These are phyloP conservation scores for Ascochyta pisi DNA, from an alignment of 2,329 filamentous ascomycete genomes.

Conservation along the genomic window DNA sequence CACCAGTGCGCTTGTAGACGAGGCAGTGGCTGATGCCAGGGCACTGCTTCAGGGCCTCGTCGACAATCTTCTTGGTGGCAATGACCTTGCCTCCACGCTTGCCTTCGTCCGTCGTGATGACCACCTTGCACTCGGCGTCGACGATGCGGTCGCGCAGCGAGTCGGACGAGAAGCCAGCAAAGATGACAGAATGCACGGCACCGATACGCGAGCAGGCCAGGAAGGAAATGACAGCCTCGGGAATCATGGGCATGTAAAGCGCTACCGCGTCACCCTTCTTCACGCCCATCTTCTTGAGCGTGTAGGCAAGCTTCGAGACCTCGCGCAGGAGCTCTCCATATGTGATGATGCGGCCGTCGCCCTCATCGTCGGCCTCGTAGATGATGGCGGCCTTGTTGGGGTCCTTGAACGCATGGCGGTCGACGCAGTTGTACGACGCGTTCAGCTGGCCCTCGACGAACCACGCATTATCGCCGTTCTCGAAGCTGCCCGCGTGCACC, in stretches of 20 bases:
- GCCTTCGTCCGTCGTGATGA: constrained; percentile 97
- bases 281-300: constrained; percentile 93
- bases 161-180: constrained; percentile 96
- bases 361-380: constrained; percentile 94
- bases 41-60: constrained; percentile 96
- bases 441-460: constrained; percentile 94
- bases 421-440: constrained; percentile 96
- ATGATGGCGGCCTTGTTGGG: constrained; percentile 95
- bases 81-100: constrained; percentile 98
- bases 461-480: constrained; percentile 87
- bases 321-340: constrained; percentile 93
- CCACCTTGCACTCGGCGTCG: constrained; percentile 87
- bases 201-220: constrained; percentile 91
- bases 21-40: constrained; percentile 84
- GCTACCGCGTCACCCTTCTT: constrained; percentile 97
- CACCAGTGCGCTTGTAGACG: constrained; percentile 93
- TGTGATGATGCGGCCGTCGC: constrained; percentile 85
- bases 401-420: constrained; percentile 94
- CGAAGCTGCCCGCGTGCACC: constrained; percentile 77
- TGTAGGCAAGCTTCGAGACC: constrained; percentile 85
- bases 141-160: constrained; percentile 94
- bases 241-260: constrained; percentile 98
- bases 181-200: constrained; percentile 95
- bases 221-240: constrained; percentile 90
- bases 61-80: constrained; percentile 98